Evolutionary conservation across 768 basidiomycete genomes (phyloP).

Genomic region (Dioszegia hungarica): DNA sequence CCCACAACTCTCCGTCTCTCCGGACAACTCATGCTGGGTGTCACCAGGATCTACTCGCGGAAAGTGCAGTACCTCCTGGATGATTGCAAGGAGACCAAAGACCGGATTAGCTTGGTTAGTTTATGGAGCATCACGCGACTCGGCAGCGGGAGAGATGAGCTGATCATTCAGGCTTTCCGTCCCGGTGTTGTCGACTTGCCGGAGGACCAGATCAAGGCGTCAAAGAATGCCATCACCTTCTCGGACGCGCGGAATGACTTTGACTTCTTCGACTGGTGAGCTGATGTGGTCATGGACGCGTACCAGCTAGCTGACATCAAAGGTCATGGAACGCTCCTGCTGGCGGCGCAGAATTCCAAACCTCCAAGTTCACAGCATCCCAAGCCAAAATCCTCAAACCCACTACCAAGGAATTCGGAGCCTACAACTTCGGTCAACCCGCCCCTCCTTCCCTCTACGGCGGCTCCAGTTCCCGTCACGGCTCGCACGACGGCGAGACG

Average conservation of each 20-base stretch:
- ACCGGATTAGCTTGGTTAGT: slow-evolving; percentile 88
- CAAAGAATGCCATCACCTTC: slow-evolving; percentile 81
- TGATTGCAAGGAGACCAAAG: slow-evolving; percentile 92
- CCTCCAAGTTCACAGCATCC: slow-evolving; percentile 9
- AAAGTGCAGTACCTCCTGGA: slow-evolving; percentile 97
- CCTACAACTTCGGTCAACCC: slow-evolving; percentile 39
- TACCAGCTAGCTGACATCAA: background rate
- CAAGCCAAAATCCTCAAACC: slow-evolving; percentile 15
- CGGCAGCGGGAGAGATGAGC: background rate
- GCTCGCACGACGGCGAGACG: slow-evolving; percentile 25
- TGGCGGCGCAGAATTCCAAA: slow-evolving; percentile 49
- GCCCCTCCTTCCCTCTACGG: slow-evolving; percentile 32
- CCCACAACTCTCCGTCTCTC: slow-evolving; percentile 91
- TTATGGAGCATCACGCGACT: background rate
- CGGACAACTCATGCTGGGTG: slow-evolving; percentile 91
- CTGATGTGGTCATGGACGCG: background rate
- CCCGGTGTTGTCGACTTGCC: slow-evolving; percentile 94
- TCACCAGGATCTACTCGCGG: slow-evolving; percentile 93
- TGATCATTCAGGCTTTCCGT: slow-evolving; percentile 68
- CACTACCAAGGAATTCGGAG: slow-evolving; percentile 32
- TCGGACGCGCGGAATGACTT: slow-evolving; percentile 61
- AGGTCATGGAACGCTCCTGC: slow-evolving; percentile 30
- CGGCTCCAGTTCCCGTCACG: slow-evolving; percentile 16
- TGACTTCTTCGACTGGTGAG: slow-evolving; percentile 47
- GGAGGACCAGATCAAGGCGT: slow-evolving; percentile 83